Conservation (phyloP, 192 early-diverging fungal genomes). For the Backusella australiensis region DNA sequence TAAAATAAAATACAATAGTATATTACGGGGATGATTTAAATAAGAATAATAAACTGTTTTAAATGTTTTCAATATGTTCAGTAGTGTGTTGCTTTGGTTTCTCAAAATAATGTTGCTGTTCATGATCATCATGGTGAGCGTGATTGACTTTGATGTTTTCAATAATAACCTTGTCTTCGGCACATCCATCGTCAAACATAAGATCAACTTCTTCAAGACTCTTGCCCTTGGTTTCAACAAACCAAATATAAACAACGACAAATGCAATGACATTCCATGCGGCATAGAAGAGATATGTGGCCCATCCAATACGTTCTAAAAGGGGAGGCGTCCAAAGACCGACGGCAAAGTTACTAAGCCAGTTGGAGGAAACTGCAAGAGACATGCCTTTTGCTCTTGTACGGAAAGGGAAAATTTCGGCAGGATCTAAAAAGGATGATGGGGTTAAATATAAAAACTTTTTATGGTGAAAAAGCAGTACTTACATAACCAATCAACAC, state of each 20-base stretch:
- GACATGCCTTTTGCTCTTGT: too few species aligned
- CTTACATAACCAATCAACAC: slow-evolving; percentile 13
- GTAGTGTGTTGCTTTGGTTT: neutral
- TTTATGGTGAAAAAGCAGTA: too few species aligned
- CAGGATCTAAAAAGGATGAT: too few species aligned
- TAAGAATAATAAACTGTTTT: neutral
- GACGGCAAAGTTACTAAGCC: slow-evolving; percentile 19
- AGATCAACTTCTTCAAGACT: slow-evolving; percentile 45
- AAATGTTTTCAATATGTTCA: neutral
- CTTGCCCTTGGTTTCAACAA: slow-evolving; percentile 31
- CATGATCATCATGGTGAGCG: neutral
- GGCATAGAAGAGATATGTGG: slow-evolving; percentile 20
- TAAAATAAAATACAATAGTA: neutral
- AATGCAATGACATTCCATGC: slow-evolving; percentile 12
- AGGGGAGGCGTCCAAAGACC: slow-evolving; percentile 14
- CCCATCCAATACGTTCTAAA: slow-evolving; percentile 5
- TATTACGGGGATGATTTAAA: neutral
- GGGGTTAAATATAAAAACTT: too few species aligned
- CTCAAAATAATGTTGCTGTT: neutral
- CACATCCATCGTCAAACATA: slow-evolving; percentile 31
- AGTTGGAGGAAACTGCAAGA: neutral
- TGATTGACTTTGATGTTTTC: neutral
- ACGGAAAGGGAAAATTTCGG: too few species aligned
- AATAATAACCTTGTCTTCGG: neutral
- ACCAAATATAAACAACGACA: neutral